Evolutionary conservation across 2,329 filamentous ascomycete species (phyloP).

Genomic region (Verticillium albo-atrum): DNA sequence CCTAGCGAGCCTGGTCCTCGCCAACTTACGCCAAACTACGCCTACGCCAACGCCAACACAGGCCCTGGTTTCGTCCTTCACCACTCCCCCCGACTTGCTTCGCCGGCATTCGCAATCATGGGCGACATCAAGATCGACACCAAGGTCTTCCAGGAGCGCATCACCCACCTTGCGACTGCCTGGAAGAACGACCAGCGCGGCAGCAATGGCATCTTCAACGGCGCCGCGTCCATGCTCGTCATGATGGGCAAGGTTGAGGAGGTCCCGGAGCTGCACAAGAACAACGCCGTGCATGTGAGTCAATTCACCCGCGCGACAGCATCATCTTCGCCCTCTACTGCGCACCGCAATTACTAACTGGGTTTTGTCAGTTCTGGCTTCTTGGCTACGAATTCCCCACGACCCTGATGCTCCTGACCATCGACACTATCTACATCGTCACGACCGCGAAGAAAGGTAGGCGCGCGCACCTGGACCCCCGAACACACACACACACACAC

Average conservation of each 20-base stretch:
- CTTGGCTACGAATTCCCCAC: conserved; percentile 98
- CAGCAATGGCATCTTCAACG: conserved; percentile 64
- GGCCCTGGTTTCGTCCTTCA: not conserved
- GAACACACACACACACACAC: too few species aligned
- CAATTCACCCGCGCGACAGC: conserved; percentile 1
- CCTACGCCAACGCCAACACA: conserved; percentile 15
- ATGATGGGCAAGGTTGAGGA: conserved; percentile 96
- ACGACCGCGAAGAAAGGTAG: conserved; percentile 96
- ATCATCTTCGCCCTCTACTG: not conserved
- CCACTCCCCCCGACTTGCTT: not conserved
- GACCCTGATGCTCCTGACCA: conserved; percentile 87
- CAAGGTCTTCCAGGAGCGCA: conserved; percentile 87
- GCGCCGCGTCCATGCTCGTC: conserved; percentile 80
- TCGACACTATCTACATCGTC: conserved; percentile 83
- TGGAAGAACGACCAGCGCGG: conserved; percentile 92
- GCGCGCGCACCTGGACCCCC: conserved; percentile 1
- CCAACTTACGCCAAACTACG: not conserved
- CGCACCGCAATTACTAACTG: not conserved
- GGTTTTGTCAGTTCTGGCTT: conserved; percentile 93
- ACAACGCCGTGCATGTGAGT: conserved; percentile 90
- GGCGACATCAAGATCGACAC: conserved; percentile 93
- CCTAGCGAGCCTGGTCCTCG: not conserved
- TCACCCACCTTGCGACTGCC: conserved; percentile 78
- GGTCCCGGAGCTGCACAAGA: conserved; percentile 83
- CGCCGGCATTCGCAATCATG: conserved; percentile 38